Evolutionary conservation across 495 filamentous ascomycete genomes (phyloP).

Genomic region (Trichoderma orchidacearum): DNA sequence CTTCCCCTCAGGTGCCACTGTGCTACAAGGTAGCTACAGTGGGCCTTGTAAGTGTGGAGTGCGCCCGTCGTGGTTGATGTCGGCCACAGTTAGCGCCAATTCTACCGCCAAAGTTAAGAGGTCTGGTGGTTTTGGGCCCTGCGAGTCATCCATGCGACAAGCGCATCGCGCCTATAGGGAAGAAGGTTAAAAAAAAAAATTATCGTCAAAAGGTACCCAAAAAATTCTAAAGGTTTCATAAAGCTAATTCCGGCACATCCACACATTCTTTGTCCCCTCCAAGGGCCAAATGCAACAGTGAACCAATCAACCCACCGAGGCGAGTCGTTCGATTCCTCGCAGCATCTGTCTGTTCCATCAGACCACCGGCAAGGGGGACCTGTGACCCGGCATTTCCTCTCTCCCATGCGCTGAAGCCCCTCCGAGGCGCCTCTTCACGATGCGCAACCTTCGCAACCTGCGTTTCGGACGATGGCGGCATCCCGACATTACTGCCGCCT

Average conservation of each 20-base stretch:
- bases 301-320: background rate
- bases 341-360: background rate
- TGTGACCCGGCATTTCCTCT: too few species aligned
- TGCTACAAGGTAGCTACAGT: too few species aligned
- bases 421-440: constrained; percentile 14
- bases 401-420: background rate
- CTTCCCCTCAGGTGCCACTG: too few species aligned
- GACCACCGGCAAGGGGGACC: background rate
- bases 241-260: too few species aligned
- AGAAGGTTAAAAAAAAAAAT: background rate
- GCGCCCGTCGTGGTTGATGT: background rate
- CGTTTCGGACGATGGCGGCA: constrained; percentile 44
- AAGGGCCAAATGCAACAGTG: background rate
- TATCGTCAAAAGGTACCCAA: background rate
- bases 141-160: background rate
- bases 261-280: background rate
- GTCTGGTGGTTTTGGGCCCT: background rate
- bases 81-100: background rate
- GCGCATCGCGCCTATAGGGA: background rate
- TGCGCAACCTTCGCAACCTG: constrained; percentile 72
- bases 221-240: too few species aligned
- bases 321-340: constrained; percentile 2
- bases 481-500: constrained; percentile 48
- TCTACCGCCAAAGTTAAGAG: background rate
- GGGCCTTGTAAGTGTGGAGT: too few species aligned